A percentile compares a stretch with the other conserved stretches of the same genome.
phyloP scores from a whole-genome alignment of 2,329 filamentous ascomycete species.

The Phyllosticta citrichinensis region DNA sequence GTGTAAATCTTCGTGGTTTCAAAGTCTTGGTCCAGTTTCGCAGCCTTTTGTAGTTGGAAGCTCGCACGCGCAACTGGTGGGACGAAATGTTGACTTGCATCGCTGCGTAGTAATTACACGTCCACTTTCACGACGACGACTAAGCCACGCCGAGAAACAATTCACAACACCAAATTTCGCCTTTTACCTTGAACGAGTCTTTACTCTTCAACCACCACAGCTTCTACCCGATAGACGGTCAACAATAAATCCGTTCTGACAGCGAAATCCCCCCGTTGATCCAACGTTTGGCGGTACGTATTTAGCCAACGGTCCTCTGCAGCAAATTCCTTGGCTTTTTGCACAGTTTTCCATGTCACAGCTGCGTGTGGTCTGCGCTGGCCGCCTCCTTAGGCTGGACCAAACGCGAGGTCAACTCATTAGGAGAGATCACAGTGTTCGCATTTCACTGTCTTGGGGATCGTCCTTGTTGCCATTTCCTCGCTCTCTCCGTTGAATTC shows the following conservation, averaged over 20 bases:
- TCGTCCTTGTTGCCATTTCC: neutral
- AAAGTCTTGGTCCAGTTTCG: neutral
- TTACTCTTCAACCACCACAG: neutral
- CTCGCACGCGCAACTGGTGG: neutral
- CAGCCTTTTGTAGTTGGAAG: neutral
- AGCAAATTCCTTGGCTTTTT: neutral
- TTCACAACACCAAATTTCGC: neutral
- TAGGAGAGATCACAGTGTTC: neutral
- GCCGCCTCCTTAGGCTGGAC: neutral
- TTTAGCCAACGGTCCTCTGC: neutral
- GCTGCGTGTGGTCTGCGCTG: neutral
- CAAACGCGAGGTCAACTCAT: neutral
- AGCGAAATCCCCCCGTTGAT: neutral
- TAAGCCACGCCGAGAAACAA: neutral
- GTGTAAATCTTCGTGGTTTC: neutral
- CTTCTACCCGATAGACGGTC: neutral
- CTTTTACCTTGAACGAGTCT: neutral
- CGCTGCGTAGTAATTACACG: neutral
- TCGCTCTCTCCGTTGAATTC: neutral
- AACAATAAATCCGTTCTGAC: neutral
- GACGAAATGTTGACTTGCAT: neutral
- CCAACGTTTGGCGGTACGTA: neutral
- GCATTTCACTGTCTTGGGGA: neutral
- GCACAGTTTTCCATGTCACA: neutral
- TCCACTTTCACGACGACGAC: neutral